These are phyloP conservation scores for Rhizopus arrhizus DNA, from an alignment of 371 early-diverging fungal genomes.

Conservation along the genomic window DNA sequence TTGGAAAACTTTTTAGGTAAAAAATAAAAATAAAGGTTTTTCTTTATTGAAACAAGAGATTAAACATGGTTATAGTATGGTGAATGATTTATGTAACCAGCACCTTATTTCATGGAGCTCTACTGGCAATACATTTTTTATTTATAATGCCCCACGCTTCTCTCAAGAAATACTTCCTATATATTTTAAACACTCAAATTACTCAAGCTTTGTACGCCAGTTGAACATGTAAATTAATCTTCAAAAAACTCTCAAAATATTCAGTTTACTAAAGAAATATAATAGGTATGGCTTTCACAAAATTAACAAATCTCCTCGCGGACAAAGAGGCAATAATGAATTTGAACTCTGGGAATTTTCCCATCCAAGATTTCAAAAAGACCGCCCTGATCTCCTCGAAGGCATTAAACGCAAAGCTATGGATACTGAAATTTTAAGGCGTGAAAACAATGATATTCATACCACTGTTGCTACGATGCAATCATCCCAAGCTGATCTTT, in stretches of 20 bases:
- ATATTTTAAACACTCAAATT: constrained; percentile 74
- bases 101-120: constrained; percentile 82
- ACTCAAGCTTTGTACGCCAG: constrained; percentile 50
- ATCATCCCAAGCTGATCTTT: constrained; percentile 64
- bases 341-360: constrained; percentile 62
- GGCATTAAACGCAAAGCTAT: constrained; percentile 61
- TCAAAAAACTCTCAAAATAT: constrained; percentile 15
- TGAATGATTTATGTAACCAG: constrained; percentile 70
- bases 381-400: constrained; percentile 49
- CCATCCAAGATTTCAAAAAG: constrained; percentile 46
- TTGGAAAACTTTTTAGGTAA: constrained; percentile 27
- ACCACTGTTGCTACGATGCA: constrained; percentile 70
- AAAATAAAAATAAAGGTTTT: constrained; percentile 3
- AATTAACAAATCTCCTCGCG: constrained; percentile 66
- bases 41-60: not conserved
- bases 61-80: constrained; percentile 58
- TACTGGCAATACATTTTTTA: constrained; percentile 83
- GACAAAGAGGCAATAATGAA: constrained; percentile 67
- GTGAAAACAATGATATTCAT: constrained; percentile 71
- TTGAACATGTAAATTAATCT: constrained; percentile 75
- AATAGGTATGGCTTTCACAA: constrained; percentile 72
- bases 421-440: constrained; percentile 69
- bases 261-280: not conserved
- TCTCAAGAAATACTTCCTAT: constrained; percentile 75
- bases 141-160: constrained; percentile 83